These are phyloP conservation scores for Fremontodendron californicum DNA, from an alignment of 345 rosid species.

Conservation along the genomic window DNA sequence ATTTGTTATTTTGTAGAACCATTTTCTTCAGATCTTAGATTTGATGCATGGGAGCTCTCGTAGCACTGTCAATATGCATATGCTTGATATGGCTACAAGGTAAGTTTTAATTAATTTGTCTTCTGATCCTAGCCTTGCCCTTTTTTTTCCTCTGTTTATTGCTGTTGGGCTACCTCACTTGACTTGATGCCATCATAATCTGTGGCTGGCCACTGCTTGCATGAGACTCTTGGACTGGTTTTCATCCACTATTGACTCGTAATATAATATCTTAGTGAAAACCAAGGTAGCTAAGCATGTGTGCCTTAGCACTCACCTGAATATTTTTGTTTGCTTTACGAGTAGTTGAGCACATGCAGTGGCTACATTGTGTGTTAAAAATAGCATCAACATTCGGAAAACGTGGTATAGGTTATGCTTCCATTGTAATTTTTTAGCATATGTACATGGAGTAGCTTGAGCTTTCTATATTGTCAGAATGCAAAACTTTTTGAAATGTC, in stretches of 20 bases:
- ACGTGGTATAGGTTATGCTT: not conserved
- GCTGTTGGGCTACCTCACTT: not conserved
- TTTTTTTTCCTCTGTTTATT: not conserved
- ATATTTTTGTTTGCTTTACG: not conserved
- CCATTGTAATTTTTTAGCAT: not conserved
- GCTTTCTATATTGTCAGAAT: not conserved
- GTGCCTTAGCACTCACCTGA: not conserved
- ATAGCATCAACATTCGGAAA: not conserved
- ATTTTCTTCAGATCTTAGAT: conserved; percentile 78
- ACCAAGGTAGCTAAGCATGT: not conserved
- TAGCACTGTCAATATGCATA: conserved; percentile 53
- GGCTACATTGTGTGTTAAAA: not conserved
- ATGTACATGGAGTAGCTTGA: not conserved
- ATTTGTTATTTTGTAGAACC: conserved; percentile 44
- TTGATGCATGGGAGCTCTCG: conserved; percentile 62
- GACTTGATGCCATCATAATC: not conserved
- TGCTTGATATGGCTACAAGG: conserved; percentile 74
- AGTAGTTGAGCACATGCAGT: not conserved
- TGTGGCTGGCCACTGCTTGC: not conserved
- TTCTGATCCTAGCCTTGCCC: conserved; percentile 8
- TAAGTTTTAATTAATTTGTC: conserved; percentile 27
- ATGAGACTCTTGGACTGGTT: conserved; percentile 2
- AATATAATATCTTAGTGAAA: not conserved
- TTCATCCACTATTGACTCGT: not conserved
- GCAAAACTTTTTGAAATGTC: not conserved